Percentiles rank a stretch among this genome's conserved stretches.
Conservation (phyloP, 306 rosid species). For the Fagus crenata region DNA sequence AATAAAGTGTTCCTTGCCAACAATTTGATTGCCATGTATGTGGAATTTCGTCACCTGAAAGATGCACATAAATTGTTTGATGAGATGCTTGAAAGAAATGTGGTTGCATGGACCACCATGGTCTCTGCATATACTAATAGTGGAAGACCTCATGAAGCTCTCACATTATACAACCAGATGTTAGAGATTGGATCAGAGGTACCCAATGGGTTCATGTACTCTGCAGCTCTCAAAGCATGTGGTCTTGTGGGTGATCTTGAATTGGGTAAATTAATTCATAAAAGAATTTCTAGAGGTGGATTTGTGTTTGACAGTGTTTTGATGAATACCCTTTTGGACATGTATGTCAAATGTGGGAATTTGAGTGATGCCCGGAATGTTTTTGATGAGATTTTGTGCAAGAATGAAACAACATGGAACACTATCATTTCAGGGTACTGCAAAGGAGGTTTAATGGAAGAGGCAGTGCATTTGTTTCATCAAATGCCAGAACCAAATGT, state of each 20-base stretch:
- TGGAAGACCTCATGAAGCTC: constrained; percentile 60
- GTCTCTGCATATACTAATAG: constrained; percentile 58
- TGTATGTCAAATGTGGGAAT: constrained; percentile 82
- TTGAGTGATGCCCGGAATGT: constrained; percentile 60
- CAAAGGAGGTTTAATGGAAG: constrained; percentile 56
- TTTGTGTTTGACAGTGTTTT: constrained; percentile 64
- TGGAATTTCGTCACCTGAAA: constrained; percentile 26
- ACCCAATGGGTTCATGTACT: constrained; percentile 70
- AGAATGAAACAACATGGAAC: constrained; percentile 64
- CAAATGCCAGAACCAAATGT: constrained; percentile 61
- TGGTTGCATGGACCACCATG: constrained; percentile 78
- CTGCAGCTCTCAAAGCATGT: constrained; percentile 84
- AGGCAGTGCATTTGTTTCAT: constrained; percentile 58
- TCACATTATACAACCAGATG: constrained; percentile 50
- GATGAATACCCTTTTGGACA: constrained; percentile 85
- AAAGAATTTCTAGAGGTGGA: constrained; percentile 33
- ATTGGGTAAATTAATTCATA: constrained; percentile 58
- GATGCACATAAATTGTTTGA: constrained; percentile 67
- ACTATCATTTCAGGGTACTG: constrained; percentile 58
- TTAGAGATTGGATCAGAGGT: constrained; percentile 42
- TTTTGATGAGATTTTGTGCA: constrained; percentile 43
- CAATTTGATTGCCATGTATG: constrained; percentile 58
- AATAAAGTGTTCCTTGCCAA: constrained; percentile 54
- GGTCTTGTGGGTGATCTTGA: constrained; percentile 49
- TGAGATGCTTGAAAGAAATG: constrained; percentile 61